Evolutionary conservation across 2,329 filamentous ascomycete species (phyloP).

Genomic region (Lizonia empirigonia): DNA sequence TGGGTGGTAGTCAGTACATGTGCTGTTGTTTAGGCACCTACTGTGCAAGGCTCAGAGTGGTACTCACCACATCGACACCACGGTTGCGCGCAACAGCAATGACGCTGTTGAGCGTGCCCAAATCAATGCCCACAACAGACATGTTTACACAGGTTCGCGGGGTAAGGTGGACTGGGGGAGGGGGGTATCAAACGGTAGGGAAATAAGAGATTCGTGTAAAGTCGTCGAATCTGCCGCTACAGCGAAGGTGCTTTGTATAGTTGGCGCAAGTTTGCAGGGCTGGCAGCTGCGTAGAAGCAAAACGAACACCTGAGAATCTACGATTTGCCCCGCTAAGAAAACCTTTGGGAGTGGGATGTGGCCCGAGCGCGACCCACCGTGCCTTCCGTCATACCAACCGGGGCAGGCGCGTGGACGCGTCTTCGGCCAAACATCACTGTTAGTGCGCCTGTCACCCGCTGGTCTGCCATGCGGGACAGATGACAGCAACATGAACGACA

Average conservation of each 20-base stretch:
- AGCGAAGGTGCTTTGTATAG: conserved; percentile 15
- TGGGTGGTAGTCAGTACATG: conserved; percentile 52
- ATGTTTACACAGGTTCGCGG: conserved; percentile 53
- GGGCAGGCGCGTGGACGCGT: conserved; percentile 1
- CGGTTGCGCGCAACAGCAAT: conserved; percentile 97
- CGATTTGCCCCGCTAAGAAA: conserved; percentile 15
- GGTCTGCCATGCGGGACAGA: not conserved
- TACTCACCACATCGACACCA: conserved; percentile 96
- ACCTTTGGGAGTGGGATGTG: conserved; percentile 4
- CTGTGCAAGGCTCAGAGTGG: not conserved
- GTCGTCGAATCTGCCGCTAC: conserved; percentile 12
- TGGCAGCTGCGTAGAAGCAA: conserved; percentile 18
- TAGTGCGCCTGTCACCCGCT: not conserved
- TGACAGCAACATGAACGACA: conserved; percentile 37
- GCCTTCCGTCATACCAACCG: conserved; percentile 10
- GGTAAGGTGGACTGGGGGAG: conserved; percentile 26
- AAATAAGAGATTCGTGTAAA: conserved; percentile 12
- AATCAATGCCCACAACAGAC: conserved; percentile 81
- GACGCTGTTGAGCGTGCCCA: conserved; percentile 95
- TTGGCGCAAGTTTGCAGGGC: conserved; percentile 12
- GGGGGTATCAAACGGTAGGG: conserved; percentile 19
- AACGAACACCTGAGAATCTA: conserved; percentile 10
- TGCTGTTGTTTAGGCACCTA: not conserved
- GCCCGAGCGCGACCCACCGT: conserved; percentile 7
- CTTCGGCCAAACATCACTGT: not conserved